Conservation (phyloP, 441 rosid genomes). For the Erysimum pusillum region DNA sequence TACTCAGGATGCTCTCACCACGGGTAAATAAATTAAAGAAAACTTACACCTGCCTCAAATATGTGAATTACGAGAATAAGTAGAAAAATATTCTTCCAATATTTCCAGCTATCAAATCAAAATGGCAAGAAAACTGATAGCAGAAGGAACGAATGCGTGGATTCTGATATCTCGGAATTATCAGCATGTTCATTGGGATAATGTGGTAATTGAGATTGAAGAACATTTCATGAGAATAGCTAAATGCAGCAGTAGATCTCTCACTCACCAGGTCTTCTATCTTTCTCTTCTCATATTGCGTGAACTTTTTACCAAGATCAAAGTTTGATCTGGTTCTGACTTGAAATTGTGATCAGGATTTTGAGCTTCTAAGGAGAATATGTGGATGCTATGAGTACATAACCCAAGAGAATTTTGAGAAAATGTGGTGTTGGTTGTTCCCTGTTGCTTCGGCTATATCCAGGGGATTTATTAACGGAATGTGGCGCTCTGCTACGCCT, state of each 20-base stretch:
- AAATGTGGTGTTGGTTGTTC: slow-evolving; percentile 90
- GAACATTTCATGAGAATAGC: slow-evolving; percentile 83
- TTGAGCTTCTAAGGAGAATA: slow-evolving; percentile 66
- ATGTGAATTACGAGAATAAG: too few species aligned
- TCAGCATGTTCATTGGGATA: slow-evolving; percentile 70
- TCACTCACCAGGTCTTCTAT: slow-evolving; percentile 66
- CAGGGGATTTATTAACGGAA: slow-evolving; percentile 46
- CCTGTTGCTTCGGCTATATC: slow-evolving; percentile 78
- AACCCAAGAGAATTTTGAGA: slow-evolving; percentile 84
- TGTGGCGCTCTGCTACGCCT: slow-evolving; percentile 75
- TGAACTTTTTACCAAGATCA: slow-evolving; percentile 5
- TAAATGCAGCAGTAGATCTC: slow-evolving; percentile 72
- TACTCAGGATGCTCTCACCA: slow-evolving; percentile 91
- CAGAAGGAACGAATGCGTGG: slow-evolving; percentile 85
- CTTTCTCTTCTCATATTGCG: slow-evolving; percentile 7
- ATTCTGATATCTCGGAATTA: slow-evolving; percentile 66
- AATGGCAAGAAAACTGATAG: slow-evolving; percentile 76
- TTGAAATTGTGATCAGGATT: slow-evolving; percentile 60
- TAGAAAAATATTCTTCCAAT: slow-evolving; percentile 1
- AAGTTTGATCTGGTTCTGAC: slow-evolving; percentile 27
- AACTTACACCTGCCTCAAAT: too few species aligned
- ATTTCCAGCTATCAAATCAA: slow-evolving; percentile 72
- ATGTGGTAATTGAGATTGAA: slow-evolving; percentile 65
- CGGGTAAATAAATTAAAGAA: slow-evolving; percentile 12
- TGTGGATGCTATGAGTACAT: slow-evolving; percentile 74